Conservation (phyloP, 495 filamentous ascomycete species). For the Penicillium malachiteum region DNA sequence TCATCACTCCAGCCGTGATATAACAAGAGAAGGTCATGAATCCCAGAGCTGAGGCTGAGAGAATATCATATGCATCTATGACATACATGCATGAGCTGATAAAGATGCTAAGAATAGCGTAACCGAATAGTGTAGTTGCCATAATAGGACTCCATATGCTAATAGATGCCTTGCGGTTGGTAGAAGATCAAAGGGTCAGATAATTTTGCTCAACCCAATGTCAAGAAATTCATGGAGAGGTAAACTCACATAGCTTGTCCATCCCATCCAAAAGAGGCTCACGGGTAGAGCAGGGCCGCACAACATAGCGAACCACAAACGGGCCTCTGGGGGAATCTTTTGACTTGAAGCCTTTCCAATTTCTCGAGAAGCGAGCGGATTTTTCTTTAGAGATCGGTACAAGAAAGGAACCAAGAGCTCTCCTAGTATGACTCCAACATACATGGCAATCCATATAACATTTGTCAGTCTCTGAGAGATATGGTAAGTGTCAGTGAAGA, state of each 20-base stretch:
- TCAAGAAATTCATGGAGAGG: neutral
- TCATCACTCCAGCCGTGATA: constrained; percentile 45
- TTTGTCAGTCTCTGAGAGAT: constrained; percentile 49
- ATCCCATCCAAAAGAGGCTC: constrained; percentile 62
- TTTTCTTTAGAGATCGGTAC: too few species aligned
- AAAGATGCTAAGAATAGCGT: constrained; percentile 48
- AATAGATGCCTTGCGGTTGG: constrained; percentile 31
- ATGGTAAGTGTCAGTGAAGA: constrained; percentile 57
- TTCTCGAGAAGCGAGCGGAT: too few species aligned
- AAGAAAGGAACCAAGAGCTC: constrained; percentile 46
- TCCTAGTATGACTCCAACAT: constrained; percentile 48
- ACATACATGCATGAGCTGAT: constrained; percentile 49
- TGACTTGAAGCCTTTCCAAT: too few species aligned
- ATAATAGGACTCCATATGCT: constrained; percentile 52
- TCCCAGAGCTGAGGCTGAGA: constrained; percentile 40
- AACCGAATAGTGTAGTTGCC: constrained; percentile 50
- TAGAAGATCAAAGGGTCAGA: too few species aligned
- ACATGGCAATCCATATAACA: constrained; percentile 54
- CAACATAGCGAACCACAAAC: constrained; percentile 58
- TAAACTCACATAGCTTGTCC: constrained; percentile 45
- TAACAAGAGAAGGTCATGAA: constrained; percentile 50
- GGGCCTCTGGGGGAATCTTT: constrained; percentile 58
- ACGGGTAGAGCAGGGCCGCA: constrained; percentile 54
- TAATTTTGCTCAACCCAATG: too few species aligned
- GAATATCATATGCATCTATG: constrained; percentile 47